Conservation (phyloP, 768 basidiomycete genomes). For the Xerocomellus amylosporus region DNA sequence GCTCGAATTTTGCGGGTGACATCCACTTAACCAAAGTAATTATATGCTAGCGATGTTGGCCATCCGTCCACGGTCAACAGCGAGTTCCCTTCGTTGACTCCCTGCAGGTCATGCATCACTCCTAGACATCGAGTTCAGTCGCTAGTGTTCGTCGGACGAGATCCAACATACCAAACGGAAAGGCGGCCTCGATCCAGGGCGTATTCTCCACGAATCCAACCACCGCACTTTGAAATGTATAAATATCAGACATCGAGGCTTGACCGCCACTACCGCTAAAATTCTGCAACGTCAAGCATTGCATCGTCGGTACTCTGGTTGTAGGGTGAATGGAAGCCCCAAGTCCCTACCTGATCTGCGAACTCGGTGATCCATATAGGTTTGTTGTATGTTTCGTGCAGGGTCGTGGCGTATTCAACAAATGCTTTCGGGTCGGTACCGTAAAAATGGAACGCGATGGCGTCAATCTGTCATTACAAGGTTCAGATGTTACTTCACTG, state of each 20-base stretch:
- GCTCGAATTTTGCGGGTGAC: neutral
- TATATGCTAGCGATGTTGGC: constrained; percentile 55
- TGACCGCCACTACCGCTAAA: constrained; percentile 46
- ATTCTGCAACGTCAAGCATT: constrained; percentile 37
- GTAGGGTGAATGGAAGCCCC: neutral
- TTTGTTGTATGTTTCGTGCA: constrained; percentile 45
- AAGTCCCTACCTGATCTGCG: constrained; percentile 55
- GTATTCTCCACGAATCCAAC: constrained; percentile 47
- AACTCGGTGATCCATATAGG: constrained; percentile 67
- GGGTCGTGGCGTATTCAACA: constrained; percentile 47
- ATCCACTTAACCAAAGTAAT: constrained; percentile 42
- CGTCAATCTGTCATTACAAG: constrained; percentile 48
- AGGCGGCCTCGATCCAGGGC: constrained; percentile 39
- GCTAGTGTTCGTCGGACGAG: neutral
- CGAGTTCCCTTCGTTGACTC: constrained; percentile 54
- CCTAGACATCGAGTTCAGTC: constrained; percentile 34
- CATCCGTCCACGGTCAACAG: constrained; percentile 45
- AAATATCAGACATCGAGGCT: constrained; percentile 41
- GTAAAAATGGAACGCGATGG: constrained; percentile 72
- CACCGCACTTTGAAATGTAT: constrained; percentile 45
- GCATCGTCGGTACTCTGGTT: neutral
- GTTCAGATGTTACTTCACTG: neutral
- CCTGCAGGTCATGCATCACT: constrained; percentile 51
- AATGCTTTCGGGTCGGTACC: constrained; percentile 50
- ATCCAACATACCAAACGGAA: constrained; percentile 59